Percentiles rank a stretch among this genome's conserved stretches.
Evolutionary conservation across 2,329 filamentous ascomycete species (phyloP).

Genomic region (Penicillium sp.): DNA sequence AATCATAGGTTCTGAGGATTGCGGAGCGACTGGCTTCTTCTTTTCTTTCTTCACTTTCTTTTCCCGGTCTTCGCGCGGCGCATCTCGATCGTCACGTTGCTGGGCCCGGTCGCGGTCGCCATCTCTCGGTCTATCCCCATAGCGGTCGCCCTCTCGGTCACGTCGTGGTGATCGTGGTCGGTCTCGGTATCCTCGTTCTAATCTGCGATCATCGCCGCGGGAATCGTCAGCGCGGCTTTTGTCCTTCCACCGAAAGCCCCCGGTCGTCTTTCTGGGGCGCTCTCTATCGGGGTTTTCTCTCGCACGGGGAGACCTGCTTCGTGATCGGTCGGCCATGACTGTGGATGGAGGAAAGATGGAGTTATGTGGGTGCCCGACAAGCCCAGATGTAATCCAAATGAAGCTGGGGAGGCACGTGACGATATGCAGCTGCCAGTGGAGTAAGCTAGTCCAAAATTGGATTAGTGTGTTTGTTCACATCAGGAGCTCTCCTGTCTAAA

Average conservation of each 20-base stretch:
- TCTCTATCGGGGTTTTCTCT: conserved; percentile 36
- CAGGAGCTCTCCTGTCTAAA: conserved; percentile 14
- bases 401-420: conserved; percentile 26
- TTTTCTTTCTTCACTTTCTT: conserved; percentile 47
- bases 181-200: conserved; percentile 54
- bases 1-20: conserved; percentile 75
- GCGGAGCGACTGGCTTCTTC: conserved; percentile 36
- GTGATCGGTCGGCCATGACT: conserved; percentile 37
- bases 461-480: conserved; percentile 13
- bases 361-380: conserved; percentile 20
- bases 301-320: conserved; percentile 46
- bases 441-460: conserved; percentile 3
- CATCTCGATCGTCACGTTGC: conserved; percentile 27
- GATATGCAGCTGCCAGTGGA: conserved; percentile 4
- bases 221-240: conserved; percentile 51
- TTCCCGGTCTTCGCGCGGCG: conserved; percentile 33
- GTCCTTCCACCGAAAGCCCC: conserved; percentile 50
- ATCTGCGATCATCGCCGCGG: conserved; percentile 45
- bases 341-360: conserved; percentile 9
- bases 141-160: conserved; percentile 39
- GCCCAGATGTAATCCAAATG: conserved; percentile 17
- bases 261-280: conserved; percentile 38
- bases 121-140: conserved; percentile 29
- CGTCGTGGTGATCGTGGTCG: conserved; percentile 36
- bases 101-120: conserved; percentile 44